Base-by-base conservation (phyloP, 2,329 filamentous ascomycete species). In the Sclerotinia spermophila region DNA sequence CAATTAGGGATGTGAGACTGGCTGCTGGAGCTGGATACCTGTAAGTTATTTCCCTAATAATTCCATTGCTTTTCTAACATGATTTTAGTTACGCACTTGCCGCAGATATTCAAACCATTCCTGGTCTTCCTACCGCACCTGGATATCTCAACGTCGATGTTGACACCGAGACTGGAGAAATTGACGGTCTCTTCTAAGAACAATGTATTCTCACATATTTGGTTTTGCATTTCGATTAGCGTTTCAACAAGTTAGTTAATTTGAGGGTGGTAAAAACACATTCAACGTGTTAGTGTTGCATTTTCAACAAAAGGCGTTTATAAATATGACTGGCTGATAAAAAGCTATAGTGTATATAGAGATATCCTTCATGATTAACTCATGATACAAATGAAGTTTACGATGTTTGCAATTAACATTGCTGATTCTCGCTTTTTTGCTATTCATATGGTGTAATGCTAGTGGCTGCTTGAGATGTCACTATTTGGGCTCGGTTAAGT, bases 101-200 rank as follows among this genome's bases (percentile, higher is more conserved):
- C 68, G 96, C 96, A 21, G 96, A 99, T 79, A 98, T 99, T 75
- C 96, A 98, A 85, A 99, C 96, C 1, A 99, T 99, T 74, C 96
- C 96, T 21, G 96, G 96, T 73, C 84, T 99, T 74, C 95, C 95
- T 15, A 98, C 96, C 13, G 95, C 95, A 30, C 96, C 95, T 13
- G 96, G 96, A 17, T 98, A 98, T 80, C 84, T 98, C 73, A 97
- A 97, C 78, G 94, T 97, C 60, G 95, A 97, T 76, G 90, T 91
- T 51, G 90, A 95, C 77, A 82, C 85, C 8, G 91, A 94, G 83
- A 94, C 91, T n/a, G 92, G 92, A 69, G 92, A 95, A 82, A 93
- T 95, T 74, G 89, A 93, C 71, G 92, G 96, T 7, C 86, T 99
- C 70, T 99, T 98, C 82, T 99, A 93, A 76, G 74, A 60, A 66